phyloP scores from a whole-genome alignment of 192 early-diverging fungal genomes.

The Phycomyces nitens region DNA sequence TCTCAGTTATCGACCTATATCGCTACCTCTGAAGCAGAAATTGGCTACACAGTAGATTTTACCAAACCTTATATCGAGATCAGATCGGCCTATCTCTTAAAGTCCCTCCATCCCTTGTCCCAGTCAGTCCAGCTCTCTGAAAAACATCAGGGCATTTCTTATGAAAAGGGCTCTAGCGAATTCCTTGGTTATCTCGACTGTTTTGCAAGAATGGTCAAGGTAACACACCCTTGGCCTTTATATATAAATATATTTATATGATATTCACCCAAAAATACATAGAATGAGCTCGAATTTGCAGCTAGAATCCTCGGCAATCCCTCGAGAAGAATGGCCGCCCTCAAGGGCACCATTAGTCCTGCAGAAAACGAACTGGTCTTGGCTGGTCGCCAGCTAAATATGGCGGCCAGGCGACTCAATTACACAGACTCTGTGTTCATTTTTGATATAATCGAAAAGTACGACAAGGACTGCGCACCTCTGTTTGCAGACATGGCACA shows the following conservation, averaged over 20 bases:
- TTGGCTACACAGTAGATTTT: slow-evolving; percentile 48
- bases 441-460: slow-evolving; percentile 62
- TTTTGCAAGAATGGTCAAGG: slow-evolving; percentile 61
- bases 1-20: slow-evolving; percentile 48
- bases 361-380: slow-evolving; percentile 50
- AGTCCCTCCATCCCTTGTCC: slow-evolving; percentile 48
- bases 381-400: slow-evolving; percentile 51
- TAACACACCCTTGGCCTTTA: no score
- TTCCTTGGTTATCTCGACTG: slow-evolving; percentile 59
- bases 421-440: slow-evolving; percentile 62
- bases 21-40: slow-evolving; percentile 43
- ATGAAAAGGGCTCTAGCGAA: slow-evolving; percentile 58
- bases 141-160: slow-evolving; percentile 44
- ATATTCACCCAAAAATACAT: no score
- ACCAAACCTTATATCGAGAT: slow-evolving; percentile 66
- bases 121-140: slow-evolving; percentile 50
- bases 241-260: no score
- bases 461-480: slow-evolving; percentile 26
- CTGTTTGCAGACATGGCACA: slow-evolving; percentile 45
- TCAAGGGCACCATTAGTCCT: slow-evolving; percentile 42
- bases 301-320: slow-evolving; percentile 56
- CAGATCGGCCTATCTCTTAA: slow-evolving; percentile 58
- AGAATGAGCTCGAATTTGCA: slow-evolving; percentile 64
- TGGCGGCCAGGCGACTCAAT: slow-evolving; percentile 45
- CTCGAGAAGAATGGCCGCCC: slow-evolving; percentile 37